These are phyloP conservation scores for Pterocarpus santalinus DNA, from an alignment of 306 rosid genomes.

Conservation along the genomic window DNA sequence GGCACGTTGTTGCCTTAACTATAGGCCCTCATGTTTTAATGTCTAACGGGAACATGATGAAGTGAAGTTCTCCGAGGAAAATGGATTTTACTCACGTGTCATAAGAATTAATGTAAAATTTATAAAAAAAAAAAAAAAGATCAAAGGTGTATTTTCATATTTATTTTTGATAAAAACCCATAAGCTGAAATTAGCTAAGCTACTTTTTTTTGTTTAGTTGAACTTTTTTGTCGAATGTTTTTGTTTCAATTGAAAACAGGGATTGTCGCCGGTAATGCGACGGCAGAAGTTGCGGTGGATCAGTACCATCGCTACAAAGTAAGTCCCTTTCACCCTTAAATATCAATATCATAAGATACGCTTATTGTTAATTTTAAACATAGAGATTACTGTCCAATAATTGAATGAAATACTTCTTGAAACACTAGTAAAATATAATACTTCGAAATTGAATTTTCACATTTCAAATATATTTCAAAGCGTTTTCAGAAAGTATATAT, in stretches of 20 bases:
- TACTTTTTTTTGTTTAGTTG: background rate
- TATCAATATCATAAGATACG: background rate
- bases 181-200: too few species aligned
- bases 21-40: background rate
- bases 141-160: too few species aligned
- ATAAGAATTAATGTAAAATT: too few species aligned
- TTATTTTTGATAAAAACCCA: too few species aligned
- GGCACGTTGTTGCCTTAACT: background rate
- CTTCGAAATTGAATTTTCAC: too few species aligned
- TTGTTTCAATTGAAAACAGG: slow-evolving; percentile 58
- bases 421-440: background rate
- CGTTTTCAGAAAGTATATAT: background rate
- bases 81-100: too few species aligned
- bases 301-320: slow-evolving; percentile 92
- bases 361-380: too few species aligned
- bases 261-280: slow-evolving; percentile 70
- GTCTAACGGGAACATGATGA: too few species aligned
- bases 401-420: background rate
- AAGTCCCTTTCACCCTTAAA: slow-evolving; percentile 6
- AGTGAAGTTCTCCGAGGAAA: too few species aligned
- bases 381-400: background rate
- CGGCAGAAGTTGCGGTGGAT: slow-evolving; percentile 87
- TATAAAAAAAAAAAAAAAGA: too few species aligned
- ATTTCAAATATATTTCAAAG: background rate
- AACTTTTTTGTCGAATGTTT: background rate